These are phyloP conservation scores for Bruguiera sexangula DNA, from an alignment of 345 rosid genomes.

Conservation along the genomic window DNA sequence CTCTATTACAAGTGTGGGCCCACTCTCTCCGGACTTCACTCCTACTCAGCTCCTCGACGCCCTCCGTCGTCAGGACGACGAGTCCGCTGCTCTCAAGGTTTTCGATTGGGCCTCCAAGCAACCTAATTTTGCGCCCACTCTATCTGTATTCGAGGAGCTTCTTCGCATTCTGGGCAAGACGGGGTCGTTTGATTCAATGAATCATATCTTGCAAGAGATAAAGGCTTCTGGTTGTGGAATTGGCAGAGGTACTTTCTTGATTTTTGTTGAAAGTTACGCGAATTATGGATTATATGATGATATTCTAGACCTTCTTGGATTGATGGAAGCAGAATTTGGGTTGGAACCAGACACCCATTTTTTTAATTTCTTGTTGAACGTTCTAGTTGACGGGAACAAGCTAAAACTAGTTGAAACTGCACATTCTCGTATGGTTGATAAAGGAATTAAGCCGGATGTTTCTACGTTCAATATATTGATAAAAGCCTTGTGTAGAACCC, in stretches of 20 bases:
- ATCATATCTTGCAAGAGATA: slow-evolving; percentile 47
- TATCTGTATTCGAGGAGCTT: slow-evolving; percentile 55
- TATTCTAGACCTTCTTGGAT: slow-evolving; percentile 40
- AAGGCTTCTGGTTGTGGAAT: slow-evolving; percentile 46
- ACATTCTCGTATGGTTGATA: slow-evolving; percentile 51
- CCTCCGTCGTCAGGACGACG: slow-evolving; percentile 68
- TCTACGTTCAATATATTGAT: slow-evolving; percentile 78
- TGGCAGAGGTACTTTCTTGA: slow-evolving; percentile 43
- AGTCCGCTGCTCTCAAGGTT: slow-evolving; percentile 62
- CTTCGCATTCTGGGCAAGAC: slow-evolving; percentile 61
- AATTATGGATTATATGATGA: slow-evolving; percentile 57
- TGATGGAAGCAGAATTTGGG: slow-evolving; percentile 62
- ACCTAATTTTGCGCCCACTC: slow-evolving; percentile 58
- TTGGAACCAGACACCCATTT: slow-evolving; percentile 53
- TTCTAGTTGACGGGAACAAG: slow-evolving; percentile 71
- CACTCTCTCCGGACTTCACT: slow-evolving; percentile 52
- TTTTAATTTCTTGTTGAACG: slow-evolving; percentile 71
- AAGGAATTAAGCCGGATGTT: slow-evolving; percentile 69
- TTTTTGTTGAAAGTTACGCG: slow-evolving; percentile 57
- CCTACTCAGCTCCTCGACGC: slow-evolving; percentile 65
- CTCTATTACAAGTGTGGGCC: slow-evolving; percentile 16
- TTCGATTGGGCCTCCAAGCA: slow-evolving; percentile 69
- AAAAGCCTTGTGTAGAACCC: slow-evolving; percentile 83
- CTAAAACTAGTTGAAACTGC: slow-evolving; percentile 67
- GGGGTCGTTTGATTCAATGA: slow-evolving; percentile 70